These are phyloP conservation scores for Canavalia gladiata DNA, from an alignment of 306 rosid genomes.

Conservation along the genomic window DNA sequence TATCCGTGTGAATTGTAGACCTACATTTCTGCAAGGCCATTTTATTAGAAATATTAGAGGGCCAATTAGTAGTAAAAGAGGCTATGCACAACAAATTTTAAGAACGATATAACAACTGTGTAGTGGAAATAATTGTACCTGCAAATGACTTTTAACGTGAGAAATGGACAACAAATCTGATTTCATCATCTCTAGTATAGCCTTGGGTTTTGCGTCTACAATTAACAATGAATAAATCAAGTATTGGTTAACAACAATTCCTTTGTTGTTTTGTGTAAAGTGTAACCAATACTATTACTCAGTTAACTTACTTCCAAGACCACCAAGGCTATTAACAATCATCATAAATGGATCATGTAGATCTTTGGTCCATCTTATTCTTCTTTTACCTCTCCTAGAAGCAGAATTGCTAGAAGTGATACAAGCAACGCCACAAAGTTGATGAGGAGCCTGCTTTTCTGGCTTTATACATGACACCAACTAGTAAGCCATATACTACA, in stretches of 20 bases:
- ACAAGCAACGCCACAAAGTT: slow-evolving; percentile 27
- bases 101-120: slow-evolving; percentile 13
- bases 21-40: slow-evolving; percentile 58
- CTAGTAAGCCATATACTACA: slow-evolving; percentile 9
- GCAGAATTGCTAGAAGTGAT: slow-evolving; percentile 39
- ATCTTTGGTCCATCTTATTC: slow-evolving; percentile 59
- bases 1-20: slow-evolving; percentile 44
- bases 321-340: slow-evolving; percentile 56
- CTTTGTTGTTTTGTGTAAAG: not conserved
- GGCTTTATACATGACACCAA: slow-evolving; percentile 38
- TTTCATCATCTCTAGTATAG: slow-evolving; percentile 61
- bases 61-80: not conserved
- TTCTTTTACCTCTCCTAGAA: slow-evolving; percentile 50
- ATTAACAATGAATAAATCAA: slow-evolving; percentile 29
- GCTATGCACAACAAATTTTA: slow-evolving; percentile 8
- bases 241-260: not conserved
- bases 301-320: slow-evolving; percentile 58
- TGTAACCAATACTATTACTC: not conserved
- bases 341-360: slow-evolving; percentile 56
- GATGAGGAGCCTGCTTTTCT: slow-evolving; percentile 41
- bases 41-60: slow-evolving; percentile 12
- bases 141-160: slow-evolving; percentile 65
- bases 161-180: slow-evolving; percentile 55
- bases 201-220: slow-evolving; percentile 65
- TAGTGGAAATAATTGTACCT: slow-evolving; percentile 46